Evolutionary conservation across 2,329 filamentous ascomycete species (phyloP).

Genomic region (Botryotinia calthae): DNA sequence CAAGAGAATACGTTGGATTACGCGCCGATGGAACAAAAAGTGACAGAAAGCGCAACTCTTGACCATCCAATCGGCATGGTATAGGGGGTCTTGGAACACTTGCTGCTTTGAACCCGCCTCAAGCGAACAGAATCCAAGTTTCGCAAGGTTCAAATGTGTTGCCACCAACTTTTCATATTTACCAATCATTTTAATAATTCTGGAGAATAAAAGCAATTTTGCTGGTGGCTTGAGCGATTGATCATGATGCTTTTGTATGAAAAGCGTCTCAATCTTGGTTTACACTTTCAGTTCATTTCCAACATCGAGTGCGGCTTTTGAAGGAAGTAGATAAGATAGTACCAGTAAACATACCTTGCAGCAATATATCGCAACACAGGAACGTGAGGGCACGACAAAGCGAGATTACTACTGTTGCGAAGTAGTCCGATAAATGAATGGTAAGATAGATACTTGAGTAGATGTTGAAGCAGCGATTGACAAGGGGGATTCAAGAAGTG

Average conservation of each 20-base stretch:
- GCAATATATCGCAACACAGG: background rate
- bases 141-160: slow-evolving; percentile 1
- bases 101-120: slow-evolving; percentile 31
- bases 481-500: slow-evolving; percentile 13
- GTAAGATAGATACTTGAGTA: background rate
- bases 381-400: slow-evolving; percentile 3
- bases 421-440: slow-evolving; percentile 13
- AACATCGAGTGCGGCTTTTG: background rate
- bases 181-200: background rate
- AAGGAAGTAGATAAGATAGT: background rate
- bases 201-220: background rate
- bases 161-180: background rate
- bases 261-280: background rate
- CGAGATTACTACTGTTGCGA: background rate
- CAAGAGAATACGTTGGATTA: slow-evolving; percentile 10
- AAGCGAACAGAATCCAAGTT: slow-evolving; percentile 8
- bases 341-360: background rate
- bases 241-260: background rate
- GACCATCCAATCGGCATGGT: slow-evolving; percentile 30
- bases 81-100: slow-evolving; percentile 34
- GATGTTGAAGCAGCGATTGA: slow-evolving; percentile 12
- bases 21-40: slow-evolving; percentile 15
- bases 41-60: slow-evolving; percentile 1
- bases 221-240: slow-evolving; percentile 5
- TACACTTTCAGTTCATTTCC: background rate